Base-by-base conservation (phyloP, 257 asterid genomes). In the Avicennia marina region DNA sequence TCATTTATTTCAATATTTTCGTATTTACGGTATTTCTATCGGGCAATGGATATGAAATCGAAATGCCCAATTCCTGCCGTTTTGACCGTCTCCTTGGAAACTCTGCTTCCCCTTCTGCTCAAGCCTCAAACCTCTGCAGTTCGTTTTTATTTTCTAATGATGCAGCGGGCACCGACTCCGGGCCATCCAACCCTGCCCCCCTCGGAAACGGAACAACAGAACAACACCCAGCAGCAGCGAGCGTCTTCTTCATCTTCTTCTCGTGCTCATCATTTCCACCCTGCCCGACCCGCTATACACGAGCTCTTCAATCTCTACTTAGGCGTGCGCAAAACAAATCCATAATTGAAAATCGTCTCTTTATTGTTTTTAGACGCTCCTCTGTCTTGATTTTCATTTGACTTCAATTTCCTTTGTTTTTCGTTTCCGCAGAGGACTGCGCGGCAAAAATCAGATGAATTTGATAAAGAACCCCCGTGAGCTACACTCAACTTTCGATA, bases 251-350 rank as follows among this genome's bases (percentile, higher is more conserved):
- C 56, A 12, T 22, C 56, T 13, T 8, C 53, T 29, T 22, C 34
- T 22, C 56, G 56, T 16, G 19, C 18, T 16, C 56, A 22, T 13
- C 56, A 22, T 4, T 22, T 50, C 38, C 56, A 50, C 27, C 56
- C 56, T 1, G 56, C 38, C 6, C 36, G 34, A 8, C 1, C 38
- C 4, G 19, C 17, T 1, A 50, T 50, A 18, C 38, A 22, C 38
- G 56, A 50, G 38, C 56, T 50, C 56, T 50, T 50, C 38, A 50
- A 50, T 50, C 36, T 22, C 2, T 50, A 50, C 38, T 50, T 26
- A 6, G 56, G 56, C 0, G 56, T 50, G n/a, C 17, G 56, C 29
- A 24, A 2, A 17, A 7, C 41, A 36, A 21, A n/a, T 5, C 22
- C 27, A 46, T 46, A 10, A 27, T 20, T 13, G 16, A 39, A 39